Base-by-base conservation (phyloP, 495 filamentous ascomycete species). In the Talaromyces liani region DNA sequence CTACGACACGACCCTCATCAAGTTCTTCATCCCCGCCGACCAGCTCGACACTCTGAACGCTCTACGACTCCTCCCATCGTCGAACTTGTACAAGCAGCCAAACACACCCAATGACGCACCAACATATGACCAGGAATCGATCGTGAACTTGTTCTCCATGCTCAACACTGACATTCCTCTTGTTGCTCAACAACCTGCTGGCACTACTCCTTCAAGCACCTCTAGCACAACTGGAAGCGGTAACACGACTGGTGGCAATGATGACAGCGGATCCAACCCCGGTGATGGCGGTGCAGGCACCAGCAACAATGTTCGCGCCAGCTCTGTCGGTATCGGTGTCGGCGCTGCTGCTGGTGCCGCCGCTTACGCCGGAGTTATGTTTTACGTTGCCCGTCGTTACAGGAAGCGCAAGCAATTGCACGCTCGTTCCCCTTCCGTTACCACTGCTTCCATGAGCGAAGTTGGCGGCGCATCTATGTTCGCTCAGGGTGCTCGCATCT, bases 311-410 rank as follows among this genome's bases (percentile, higher is more conserved):
- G 84, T 91, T 58, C 84, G 83, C 59, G 85, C 85, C 61, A 90
- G 88, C 69, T 93, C 89, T n/a, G 89, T 91, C 56, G 92, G 88
- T 66, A 91, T 97, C 72, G 91, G 86, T 56, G 77, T 87, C 55
- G 90, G 88, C 68, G 88, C 90, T 60, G 85, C 92, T 33, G 85
- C 82, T 49, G 91, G 92, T 69, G 91, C 91, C 16, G 87, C 88
- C 54, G 89, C 88, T n/a, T 98, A 98, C 68, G 95, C 93, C 71
- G 93, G 91, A n/a, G 95, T 91, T 73, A 98, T 98, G 94, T 95
- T 98, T 77, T 89, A 93, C 72, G 84, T 98, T 66, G 94, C 94
- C 25, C 85, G 95, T 54, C 83, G 94, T 64, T 98, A 98, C 84
- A 92, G 91, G 81, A 89, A 88, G 77, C 88, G 88, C 79, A 89